Conservation (phyloP, 495 filamentous ascomycete genomes). For the Lasiosphaeria hispida region DNA sequence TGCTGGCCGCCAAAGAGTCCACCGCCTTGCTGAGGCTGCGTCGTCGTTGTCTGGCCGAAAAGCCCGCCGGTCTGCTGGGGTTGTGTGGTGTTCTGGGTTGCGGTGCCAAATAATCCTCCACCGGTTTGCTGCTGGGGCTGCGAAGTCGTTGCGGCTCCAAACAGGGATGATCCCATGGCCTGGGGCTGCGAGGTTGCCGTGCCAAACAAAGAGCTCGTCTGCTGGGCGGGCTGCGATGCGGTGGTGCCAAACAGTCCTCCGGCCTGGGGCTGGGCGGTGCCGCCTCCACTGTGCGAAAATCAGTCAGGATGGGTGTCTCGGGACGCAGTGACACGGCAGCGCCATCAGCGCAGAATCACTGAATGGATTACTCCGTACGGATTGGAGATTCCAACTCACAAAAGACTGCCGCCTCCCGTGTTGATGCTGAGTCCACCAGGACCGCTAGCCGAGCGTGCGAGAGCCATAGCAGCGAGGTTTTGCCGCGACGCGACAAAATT, state of each 20-base stretch:
- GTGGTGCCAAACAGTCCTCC: slow-evolving; percentile 50
- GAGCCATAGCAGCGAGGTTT: slow-evolving; percentile 37
- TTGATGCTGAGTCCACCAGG: slow-evolving; percentile 73
- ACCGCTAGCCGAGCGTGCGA: slow-evolving; percentile 62
- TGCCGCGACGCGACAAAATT: slow-evolving; percentile 9
- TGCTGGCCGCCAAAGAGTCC: slow-evolving; percentile 14
- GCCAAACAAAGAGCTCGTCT: slow-evolving; percentile 52
- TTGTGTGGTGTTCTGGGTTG: slow-evolving; percentile 23
- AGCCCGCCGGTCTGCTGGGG: slow-evolving; percentile 9
- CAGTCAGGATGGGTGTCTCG: background rate
- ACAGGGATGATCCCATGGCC: slow-evolving; percentile 18
- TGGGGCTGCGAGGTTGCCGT: slow-evolving; percentile 33
- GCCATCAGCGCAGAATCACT: background rate
- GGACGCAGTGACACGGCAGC: no score
- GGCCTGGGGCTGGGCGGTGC: slow-evolving; percentile 39
- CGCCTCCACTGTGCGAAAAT: slow-evolving; percentile 34
- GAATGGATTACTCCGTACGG: no score
- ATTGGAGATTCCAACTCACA: slow-evolving; percentile 42
- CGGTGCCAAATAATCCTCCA: slow-evolving; percentile 32
- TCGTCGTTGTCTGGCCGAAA: slow-evolving; percentile 26
- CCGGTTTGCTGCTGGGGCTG: slow-evolving; percentile 25
- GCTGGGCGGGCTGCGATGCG: slow-evolving; percentile 29
- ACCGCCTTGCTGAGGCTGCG: slow-evolving; percentile 20
- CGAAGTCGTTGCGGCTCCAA: slow-evolving; percentile 21
- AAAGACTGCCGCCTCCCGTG: slow-evolving; percentile 68